Base-by-base conservation (phyloP, 139 green algal genomes). In the Monoraphidium neglectum region DNA sequence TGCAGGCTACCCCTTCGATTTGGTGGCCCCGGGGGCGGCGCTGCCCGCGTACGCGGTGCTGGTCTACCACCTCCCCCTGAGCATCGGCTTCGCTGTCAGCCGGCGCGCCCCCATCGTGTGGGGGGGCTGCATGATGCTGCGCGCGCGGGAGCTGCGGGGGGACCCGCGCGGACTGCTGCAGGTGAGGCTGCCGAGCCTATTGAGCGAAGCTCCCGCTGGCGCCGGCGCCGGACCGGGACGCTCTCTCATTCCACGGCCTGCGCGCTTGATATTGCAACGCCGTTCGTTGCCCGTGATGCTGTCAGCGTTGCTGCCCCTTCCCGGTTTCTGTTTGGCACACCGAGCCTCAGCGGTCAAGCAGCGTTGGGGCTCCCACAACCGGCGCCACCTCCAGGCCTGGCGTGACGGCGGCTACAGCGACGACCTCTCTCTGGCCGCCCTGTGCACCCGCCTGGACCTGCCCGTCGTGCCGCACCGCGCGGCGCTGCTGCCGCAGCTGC, bases 101-200 rank as follows among this genome's bases (percentile, higher is more conserved):
- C 77, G 86, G 30, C 64, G 77, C 35, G 91, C 76, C 21, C 28
- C 65, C 5, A 97, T 97, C 84, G 92, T 97, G 32, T 98, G 94
- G 91, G 94, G 94, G 53, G 94, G 94, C 30, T 97, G 90, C 88
- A 95, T 97, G 92, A 49, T 97, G 79, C 83, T 98, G 59, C 69
- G 92, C 0, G n/a, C 77, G 18, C 40, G 77, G 0, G 51, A 82
- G 23, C 78, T 98, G 72, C 8, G 23, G 65, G 32, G 15, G 28
- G 13, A 47, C 43, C 8, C 63, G 65, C 13, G 23, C 61, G 2
- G 86, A 96, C 80, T 35, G 46, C 0, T 77, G 88, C 36, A 88
- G 87, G 32, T 51, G 43, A 12, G 43, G n/a, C n/a, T n/a, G n/a
- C n/a, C n/a, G n/a, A n/a, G n/a, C n/a, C n/a, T n/a, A n/a, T n/a